Evolutionary conservation across 2,329 filamentous ascomycete species (phyloP).

Genomic region (Cryphonectria radicalis): DNA sequence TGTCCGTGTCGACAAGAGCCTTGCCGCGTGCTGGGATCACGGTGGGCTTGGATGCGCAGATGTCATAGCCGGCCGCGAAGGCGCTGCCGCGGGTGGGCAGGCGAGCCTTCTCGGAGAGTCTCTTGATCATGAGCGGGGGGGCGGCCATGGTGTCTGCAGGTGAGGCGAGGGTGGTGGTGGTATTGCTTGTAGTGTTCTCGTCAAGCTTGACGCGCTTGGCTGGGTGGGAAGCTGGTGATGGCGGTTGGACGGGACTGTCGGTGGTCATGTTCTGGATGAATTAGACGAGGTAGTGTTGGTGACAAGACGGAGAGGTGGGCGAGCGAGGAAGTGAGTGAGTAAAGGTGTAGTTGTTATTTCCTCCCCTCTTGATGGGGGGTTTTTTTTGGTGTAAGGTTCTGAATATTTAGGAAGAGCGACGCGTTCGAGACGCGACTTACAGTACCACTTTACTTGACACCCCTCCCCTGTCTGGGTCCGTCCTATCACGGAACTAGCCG

Average conservation of each 20-base stretch:
- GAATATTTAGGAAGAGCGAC: constrained; percentile 23
- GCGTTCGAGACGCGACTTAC: constrained; percentile 21
- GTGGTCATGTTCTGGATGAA: constrained; percentile 37
- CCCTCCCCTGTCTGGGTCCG: not conserved
- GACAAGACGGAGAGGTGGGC: not conserved
- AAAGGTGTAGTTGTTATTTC: constrained; percentile 1
- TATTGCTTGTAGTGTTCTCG: constrained; percentile 31
- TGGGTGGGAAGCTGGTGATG: constrained; percentile 72
- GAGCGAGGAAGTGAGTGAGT: not conserved
- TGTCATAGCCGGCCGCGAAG: constrained; percentile 90
- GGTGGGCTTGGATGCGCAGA: constrained; percentile 79
- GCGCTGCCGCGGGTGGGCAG: constrained; percentile 87
- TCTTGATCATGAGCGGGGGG: constrained; percentile 82
- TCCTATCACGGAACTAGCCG: not conserved
- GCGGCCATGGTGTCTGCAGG: constrained; percentile 34
- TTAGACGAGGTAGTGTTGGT: constrained; percentile 15
- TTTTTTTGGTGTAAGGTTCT: constrained; percentile 15
- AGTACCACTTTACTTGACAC: not conserved
- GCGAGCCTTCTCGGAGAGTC: constrained; percentile 77
- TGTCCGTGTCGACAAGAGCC: constrained; percentile 85
- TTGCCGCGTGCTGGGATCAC: constrained; percentile 82
- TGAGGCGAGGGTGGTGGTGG: constrained; percentile 29
- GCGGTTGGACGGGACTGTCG: constrained; percentile 50
- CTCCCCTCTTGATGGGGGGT: constrained; percentile 1
- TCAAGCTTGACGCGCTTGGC: constrained; percentile 78